phyloP scores from a whole-genome alignment of 176 grass and related monocot species.

The Oryza glaberrima region DNA sequence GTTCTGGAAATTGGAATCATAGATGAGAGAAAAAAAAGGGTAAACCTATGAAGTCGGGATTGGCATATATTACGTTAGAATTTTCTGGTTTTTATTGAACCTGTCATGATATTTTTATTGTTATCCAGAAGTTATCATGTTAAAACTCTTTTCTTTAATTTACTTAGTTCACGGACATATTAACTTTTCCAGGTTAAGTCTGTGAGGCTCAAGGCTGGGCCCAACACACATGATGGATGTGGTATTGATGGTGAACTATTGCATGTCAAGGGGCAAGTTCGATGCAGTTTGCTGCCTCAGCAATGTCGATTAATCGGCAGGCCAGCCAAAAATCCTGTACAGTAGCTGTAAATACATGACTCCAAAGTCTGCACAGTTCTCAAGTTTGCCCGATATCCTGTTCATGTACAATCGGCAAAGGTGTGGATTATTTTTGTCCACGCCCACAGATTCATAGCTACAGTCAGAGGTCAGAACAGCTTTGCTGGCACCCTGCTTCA shows the following conservation, averaged over 20 bases:
- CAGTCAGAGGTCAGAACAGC: constrained; percentile 37
- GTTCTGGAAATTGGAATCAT: not conserved
- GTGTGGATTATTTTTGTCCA: constrained; percentile 39
- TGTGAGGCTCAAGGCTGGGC: constrained; percentile 77
- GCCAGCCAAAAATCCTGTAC: constrained; percentile 57
- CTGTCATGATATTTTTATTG: not conserved
- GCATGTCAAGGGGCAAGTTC: constrained; percentile 76
- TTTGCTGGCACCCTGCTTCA: constrained; percentile 26
- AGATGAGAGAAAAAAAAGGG: not conserved
- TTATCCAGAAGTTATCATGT: constrained; percentile 1
- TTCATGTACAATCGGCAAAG: constrained; percentile 32
- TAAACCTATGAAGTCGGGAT: not conserved
- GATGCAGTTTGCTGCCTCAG: constrained; percentile 87
- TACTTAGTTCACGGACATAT: constrained; percentile 10
- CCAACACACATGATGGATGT: constrained; percentile 79
- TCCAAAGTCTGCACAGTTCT: constrained; percentile 18
- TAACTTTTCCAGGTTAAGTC: constrained; percentile 81
- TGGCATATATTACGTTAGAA: not conserved
- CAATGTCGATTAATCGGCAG: constrained; percentile 85
- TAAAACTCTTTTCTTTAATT: not conserved
- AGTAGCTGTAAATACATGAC: constrained; percentile 61
- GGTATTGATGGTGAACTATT: constrained; percentile 96
- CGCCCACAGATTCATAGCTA: constrained; percentile 32
- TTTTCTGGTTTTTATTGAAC: constrained; percentile 18
- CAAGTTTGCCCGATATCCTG: constrained; percentile 22